Evolutionary conservation across 1,284 basidiomycete genomes (phyloP).

Genomic region (Limonomyces culmigenus): DNA sequence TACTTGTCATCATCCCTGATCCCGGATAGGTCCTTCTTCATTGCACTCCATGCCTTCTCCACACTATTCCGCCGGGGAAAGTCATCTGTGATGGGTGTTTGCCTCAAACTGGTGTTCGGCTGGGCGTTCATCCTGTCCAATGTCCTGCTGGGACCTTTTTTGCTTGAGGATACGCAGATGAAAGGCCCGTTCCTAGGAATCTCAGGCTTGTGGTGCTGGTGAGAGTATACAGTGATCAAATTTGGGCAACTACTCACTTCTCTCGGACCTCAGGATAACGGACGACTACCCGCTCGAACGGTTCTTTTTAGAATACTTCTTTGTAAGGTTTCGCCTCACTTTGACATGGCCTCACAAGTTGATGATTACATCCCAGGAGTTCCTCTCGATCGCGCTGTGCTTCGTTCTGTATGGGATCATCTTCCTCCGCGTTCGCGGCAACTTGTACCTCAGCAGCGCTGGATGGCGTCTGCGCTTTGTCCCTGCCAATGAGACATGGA

Average conservation of each 20-base stretch:
- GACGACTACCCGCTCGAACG: slow-evolving; percentile 21
- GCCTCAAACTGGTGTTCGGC: slow-evolving; percentile 14
- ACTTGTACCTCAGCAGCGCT: slow-evolving; percentile 14
- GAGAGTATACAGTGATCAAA: neutral
- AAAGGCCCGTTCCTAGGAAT: slow-evolving; percentile 25
- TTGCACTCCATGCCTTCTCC: slow-evolving; percentile 24
- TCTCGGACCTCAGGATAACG: slow-evolving; percentile 33
- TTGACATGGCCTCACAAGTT: neutral
- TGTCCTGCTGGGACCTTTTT: slow-evolving; percentile 19
- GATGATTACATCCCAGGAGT: slow-evolving; percentile 14
- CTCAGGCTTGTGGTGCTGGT: slow-evolving; percentile 21
- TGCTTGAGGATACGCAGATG: slow-evolving; percentile 15
- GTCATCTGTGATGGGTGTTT: slow-evolving; percentile 10
- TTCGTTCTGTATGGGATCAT: slow-evolving; percentile 19
- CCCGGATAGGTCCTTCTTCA: slow-evolving; percentile 18
- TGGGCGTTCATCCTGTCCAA: slow-evolving; percentile 19
- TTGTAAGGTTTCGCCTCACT: slow-evolving; percentile 14
- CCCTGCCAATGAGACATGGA: slow-evolving; percentile 16
- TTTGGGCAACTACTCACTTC: neutral
- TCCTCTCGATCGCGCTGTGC: slow-evolving; percentile 15
- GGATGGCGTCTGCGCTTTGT: slow-evolving; percentile 19
- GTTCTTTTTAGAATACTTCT: slow-evolving; percentile 27
- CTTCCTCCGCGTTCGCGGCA: slow-evolving; percentile 22
- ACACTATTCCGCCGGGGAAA: slow-evolving; percentile 21
- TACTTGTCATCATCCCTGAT: neutral